A percentile compares a stretch with the other conserved stretches of the same genome.
phyloP scores from a whole-genome alignment of 305 asterid species.

The Caryopteris hybrid region DNA sequence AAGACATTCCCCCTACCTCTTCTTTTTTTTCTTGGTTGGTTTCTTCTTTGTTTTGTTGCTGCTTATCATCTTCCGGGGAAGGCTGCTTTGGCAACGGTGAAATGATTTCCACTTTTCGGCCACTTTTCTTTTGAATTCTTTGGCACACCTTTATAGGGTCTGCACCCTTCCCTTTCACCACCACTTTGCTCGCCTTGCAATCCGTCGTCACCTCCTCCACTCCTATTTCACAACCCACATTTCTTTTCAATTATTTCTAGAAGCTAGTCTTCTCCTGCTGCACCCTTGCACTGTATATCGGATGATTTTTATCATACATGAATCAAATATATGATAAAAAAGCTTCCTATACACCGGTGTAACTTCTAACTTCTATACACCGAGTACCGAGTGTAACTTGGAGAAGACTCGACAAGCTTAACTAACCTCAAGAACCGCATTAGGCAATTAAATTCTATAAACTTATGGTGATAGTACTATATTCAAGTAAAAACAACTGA shows the following conservation, averaged over 20 bases:
- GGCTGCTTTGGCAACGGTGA: constrained; percentile 56
- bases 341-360: no score
- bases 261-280: no score
- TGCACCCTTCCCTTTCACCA: constrained; percentile 50
- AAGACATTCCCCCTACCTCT: constrained; percentile 56
- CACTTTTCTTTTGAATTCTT: constrained; percentile 49
- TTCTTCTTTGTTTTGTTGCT: constrained; percentile 27
- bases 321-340: no score
- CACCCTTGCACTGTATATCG: no score
- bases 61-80: constrained; percentile 23
- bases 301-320: no score
- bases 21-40: constrained; percentile 47
- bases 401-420: no score
- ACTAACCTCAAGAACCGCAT: no score
- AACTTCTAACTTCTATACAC: no score
- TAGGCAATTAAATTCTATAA: no score
- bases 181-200: constrained; percentile 56
- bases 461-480: no score
- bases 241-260: no score
- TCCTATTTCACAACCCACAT: constrained; percentile 26
- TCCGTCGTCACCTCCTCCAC: constrained; percentile 59
- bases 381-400: no score
- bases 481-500: neutral
- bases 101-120: constrained; percentile 45
- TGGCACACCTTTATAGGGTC: constrained; percentile 56